A percentile compares a stretch with the other conserved stretches of the same genome.
Evolutionary conservation across 768 basidiomycete species (phyloP).

Genomic region (Heimioporus sp.): DNA sequence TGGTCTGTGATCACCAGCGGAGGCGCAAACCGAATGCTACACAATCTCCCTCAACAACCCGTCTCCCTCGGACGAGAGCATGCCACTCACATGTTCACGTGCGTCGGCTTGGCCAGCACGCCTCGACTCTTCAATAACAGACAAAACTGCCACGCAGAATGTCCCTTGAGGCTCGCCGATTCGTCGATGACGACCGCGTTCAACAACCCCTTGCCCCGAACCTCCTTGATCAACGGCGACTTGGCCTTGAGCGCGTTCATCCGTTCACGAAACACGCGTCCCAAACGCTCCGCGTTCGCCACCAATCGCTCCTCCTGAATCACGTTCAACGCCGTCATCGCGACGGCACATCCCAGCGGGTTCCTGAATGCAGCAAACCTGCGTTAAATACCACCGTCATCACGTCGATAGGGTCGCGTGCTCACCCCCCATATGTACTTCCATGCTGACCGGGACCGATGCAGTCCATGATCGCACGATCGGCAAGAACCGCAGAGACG

Average conservation of each 20-base stretch:
- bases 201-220: conserved; percentile 85
- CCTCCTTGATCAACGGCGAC: conserved; percentile 69
- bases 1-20: conserved; percentile 92
- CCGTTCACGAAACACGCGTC: conserved; percentile 73
- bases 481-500: conserved; percentile 91
- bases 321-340: conserved; percentile 90
- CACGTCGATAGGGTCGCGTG: neutral
- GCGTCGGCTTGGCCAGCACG: conserved; percentile 94
- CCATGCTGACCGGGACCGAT: conserved; percentile 96
- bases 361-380: conserved; percentile 49
- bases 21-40: conserved; percentile 93
- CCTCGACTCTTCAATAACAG: conserved; percentile 88
- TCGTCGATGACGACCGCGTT: conserved; percentile 96
- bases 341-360: conserved; percentile 94
- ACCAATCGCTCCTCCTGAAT: conserved; percentile 84
- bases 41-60: neutral
- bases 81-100: conserved; percentile 80
- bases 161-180: conserved; percentile 65
- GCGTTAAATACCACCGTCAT: neutral
- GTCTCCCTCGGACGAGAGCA: neutral
- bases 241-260: conserved; percentile 50
- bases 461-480: conserved; percentile 90
- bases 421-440: conserved; percentile 90
- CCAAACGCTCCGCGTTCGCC: conserved; percentile 75
- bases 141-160: conserved; percentile 96